These are phyloP conservation scores for Oryza glumipatula DNA, from an alignment of 176 grass and related monocot species.

Conservation along the genomic window DNA sequence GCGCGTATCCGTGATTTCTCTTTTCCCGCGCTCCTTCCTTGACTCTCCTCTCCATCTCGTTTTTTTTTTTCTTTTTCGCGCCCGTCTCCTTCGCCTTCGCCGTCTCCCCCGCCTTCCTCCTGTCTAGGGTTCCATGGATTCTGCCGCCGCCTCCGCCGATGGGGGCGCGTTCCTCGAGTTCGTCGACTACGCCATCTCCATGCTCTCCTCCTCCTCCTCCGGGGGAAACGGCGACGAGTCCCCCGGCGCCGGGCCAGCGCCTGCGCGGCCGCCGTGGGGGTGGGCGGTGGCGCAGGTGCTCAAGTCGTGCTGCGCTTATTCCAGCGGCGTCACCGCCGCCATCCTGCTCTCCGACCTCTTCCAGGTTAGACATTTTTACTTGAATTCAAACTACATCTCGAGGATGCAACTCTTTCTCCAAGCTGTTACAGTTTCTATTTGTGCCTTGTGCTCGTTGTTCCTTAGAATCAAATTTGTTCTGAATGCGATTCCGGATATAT, in stretches of 20 bases:
- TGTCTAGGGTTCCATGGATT: conserved; percentile 60
- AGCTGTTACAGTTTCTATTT: neutral
- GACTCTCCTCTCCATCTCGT: neutral
- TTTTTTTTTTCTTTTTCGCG: neutral
- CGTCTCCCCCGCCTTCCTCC: conserved; percentile 1
- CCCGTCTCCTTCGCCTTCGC: neutral
- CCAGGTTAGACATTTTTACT: conserved; percentile 53
- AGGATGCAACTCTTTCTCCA: neutral
- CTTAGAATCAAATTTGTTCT: neutral
- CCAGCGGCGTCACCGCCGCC: conserved; percentile 83
- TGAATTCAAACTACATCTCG: neutral
- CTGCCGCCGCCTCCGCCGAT: conserved; percentile 24
- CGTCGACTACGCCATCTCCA: conserved; percentile 71
- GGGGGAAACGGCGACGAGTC: conserved; percentile 46
- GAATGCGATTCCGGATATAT: neutral
- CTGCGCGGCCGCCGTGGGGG: conserved; percentile 62
- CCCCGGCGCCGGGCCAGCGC: conserved; percentile 42
- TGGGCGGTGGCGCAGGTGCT: conserved; percentile 80
- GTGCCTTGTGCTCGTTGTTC: neutral
- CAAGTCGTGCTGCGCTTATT: conserved; percentile 78
- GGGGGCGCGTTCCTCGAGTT: conserved; percentile 68
- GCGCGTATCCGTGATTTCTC: neutral
- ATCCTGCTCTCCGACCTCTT: conserved; percentile 93
- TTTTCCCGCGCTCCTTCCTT: neutral
- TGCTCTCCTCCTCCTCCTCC: conserved; percentile 47